Conservation (phyloP, 345 rosid genomes). For the Boechera stricta region DNA sequence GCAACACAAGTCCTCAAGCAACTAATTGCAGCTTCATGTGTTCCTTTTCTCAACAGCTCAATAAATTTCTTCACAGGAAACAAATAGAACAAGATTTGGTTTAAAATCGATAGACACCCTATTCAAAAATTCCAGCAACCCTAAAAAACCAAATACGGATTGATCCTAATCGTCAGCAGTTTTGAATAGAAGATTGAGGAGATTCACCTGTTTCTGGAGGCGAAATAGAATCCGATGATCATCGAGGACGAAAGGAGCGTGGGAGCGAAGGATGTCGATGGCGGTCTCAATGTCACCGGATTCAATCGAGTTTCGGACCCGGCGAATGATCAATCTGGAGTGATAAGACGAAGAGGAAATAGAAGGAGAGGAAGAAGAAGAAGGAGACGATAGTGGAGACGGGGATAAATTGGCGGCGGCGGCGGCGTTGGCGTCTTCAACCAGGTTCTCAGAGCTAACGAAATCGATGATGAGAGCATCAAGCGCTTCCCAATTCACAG, state of each 20-base stretch:
- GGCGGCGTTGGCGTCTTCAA: conserved; percentile 55
- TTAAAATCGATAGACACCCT: not conserved
- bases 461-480: conserved; percentile 84
- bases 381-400: conserved; percentile 51
- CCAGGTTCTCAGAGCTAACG: conserved; percentile 79
- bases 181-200: not conserved
- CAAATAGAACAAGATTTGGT: not conserved
- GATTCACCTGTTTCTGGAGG: conserved; percentile 80
- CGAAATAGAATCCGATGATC: conserved; percentile 86
- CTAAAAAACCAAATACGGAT: conserved; percentile 8
- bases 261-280: conserved; percentile 63
- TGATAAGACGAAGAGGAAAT: conserved; percentile 73
- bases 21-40: conserved; percentile 67
- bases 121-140: not conserved
- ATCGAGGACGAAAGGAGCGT: conserved; percentile 76
- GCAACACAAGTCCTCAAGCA: conserved; percentile 86
- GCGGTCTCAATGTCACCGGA: conserved; percentile 75
- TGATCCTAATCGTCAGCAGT: not conserved
- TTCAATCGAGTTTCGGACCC: conserved; percentile 74
- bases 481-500: conserved; percentile 92
- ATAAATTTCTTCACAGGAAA: conserved; percentile 71
- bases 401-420: conserved; percentile 41
- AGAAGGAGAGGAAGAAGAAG: conserved; percentile 55
- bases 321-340: conserved; percentile 74
- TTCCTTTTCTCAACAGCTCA: conserved; percentile 86